Conservation (phyloP, 345 rosid genomes). For the Brassica carinata region DNA sequence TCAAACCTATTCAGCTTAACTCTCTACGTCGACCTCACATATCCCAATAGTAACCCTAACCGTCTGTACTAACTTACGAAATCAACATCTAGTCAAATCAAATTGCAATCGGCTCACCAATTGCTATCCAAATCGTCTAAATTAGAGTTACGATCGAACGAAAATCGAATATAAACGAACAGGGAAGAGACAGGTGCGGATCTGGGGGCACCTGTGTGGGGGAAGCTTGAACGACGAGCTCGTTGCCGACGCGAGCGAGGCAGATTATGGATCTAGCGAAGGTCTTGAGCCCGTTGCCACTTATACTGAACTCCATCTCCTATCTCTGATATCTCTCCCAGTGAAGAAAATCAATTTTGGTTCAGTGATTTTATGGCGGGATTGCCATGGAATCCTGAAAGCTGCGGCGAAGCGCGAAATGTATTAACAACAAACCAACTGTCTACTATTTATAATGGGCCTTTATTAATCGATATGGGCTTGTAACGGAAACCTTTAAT, state of each 20-base stretch:
- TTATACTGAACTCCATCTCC: slow-evolving; percentile 72
- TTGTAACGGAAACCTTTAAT: neutral
- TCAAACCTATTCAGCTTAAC: neutral
- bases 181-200: neutral
- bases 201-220: slow-evolving; percentile 61
- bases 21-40: neutral
- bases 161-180: neutral
- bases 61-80: slow-evolving; percentile 4
- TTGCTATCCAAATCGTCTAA: neutral
- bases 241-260: slow-evolving; percentile 83
- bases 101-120: neutral
- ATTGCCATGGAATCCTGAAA: slow-evolving; percentile 19
- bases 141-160: neutral
- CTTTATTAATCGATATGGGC: slow-evolving; percentile 4
- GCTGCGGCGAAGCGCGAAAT: slow-evolving; percentile 27
- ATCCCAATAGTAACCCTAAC: slow-evolving; percentile 27
- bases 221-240: slow-evolving; percentile 82
- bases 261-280: slow-evolving; percentile 73
- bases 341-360: neutral
- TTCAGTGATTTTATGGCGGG: slow-evolving; percentile 30
- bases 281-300: slow-evolving; percentile 78
- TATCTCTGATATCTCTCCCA: slow-evolving; percentile 18
- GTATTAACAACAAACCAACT: neutral
- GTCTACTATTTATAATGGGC: slow-evolving; percentile 7
- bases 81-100: neutral